A percentile compares a stretch with the other conserved stretches of the same genome.
These are phyloP conservation scores for Mycena capillaripes DNA, from an alignment of 768 basidiomycete species.

Conservation along the genomic window DNA sequence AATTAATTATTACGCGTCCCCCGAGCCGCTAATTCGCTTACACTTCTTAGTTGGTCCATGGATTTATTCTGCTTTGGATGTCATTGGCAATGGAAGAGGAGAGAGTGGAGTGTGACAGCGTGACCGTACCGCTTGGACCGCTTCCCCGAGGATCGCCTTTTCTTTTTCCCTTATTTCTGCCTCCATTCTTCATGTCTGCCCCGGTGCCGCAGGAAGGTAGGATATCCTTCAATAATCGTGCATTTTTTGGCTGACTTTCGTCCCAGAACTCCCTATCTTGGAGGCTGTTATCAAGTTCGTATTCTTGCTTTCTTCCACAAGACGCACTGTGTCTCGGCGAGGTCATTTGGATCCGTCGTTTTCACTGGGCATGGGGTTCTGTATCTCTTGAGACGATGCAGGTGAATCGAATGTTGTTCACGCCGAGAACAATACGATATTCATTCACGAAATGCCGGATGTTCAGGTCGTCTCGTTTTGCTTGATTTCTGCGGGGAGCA, in stretches of 20 bases:
- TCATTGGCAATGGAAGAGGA: not conserved
- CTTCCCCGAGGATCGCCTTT: slow-evolving; percentile 5
- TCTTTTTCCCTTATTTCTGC: not conserved
- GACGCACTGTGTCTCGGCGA: slow-evolving; percentile 17
- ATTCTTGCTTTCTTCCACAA: slow-evolving; percentile 28
- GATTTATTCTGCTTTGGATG: not conserved
- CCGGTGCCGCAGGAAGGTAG: slow-evolving; percentile 87
- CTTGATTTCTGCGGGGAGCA: slow-evolving; percentile 25
- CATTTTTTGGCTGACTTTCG: slow-evolving; percentile 39
- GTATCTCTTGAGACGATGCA: slow-evolving; percentile 17
- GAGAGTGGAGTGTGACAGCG: not conserved
- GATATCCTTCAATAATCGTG: slow-evolving; percentile 34
- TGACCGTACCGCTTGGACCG: not conserved
- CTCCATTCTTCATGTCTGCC: slow-evolving; percentile 63
- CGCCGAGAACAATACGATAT: slow-evolving; percentile 12
- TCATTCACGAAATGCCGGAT: slow-evolving; percentile 6
- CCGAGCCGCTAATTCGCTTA: not conserved
- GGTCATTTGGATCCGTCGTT: not conserved
- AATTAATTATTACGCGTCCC: not conserved
- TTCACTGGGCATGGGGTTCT: not conserved
- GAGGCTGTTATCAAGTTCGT: slow-evolving; percentile 92
- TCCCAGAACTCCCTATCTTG: slow-evolving; percentile 90
- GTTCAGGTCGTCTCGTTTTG: slow-evolving; percentile 15
- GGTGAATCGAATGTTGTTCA: slow-evolving; percentile 19
- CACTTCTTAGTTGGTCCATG: not conserved